A percentile compares a stretch with the other conserved stretches of the same genome.
phyloP scores from a whole-genome alignment of 306 rosid genomes.

The Trifolium dubium region DNA sequence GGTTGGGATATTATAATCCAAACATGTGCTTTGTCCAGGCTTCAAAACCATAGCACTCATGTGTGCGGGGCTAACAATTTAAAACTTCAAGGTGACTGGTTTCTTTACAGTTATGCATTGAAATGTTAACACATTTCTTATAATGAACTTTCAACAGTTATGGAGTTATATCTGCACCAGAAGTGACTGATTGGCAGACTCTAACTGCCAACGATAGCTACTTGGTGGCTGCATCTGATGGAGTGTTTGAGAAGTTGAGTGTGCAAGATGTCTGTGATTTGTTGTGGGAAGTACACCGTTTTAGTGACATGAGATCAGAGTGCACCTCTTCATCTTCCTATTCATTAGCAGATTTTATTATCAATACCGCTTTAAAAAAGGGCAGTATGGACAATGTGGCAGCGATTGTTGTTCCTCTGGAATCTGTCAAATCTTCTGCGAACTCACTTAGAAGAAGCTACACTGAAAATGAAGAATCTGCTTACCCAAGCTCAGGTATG shows the following conservation, averaged over 20 bases:
- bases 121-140: constrained; percentile 43
- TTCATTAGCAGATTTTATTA: constrained; percentile 83
- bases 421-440: constrained; percentile 49
- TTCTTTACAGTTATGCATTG: constrained; percentile 38
- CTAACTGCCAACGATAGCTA: constrained; percentile 85
- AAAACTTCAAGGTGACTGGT: constrained; percentile 35
- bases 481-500: constrained; percentile 62
- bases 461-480: constrained; percentile 52
- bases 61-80: constrained; percentile 2
- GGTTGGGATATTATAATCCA: neutral
- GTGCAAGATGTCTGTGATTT: constrained; percentile 91
- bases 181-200: constrained; percentile 91
- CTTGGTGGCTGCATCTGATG: constrained; percentile 96
- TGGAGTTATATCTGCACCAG: constrained; percentile 93
- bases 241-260: constrained; percentile 87
- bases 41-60: constrained; percentile 12
- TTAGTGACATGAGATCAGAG: constrained; percentile 49
- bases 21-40: neutral
- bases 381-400: constrained; percentile 96
- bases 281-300: constrained; percentile 71
- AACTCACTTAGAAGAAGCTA: constrained; percentile 46
- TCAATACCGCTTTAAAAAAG: constrained; percentile 65
- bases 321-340: constrained; percentile 66
- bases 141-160: constrained; percentile 54
- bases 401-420: constrained; percentile 83